Conservation (phyloP, 768 basidiomycete genomes). For the Cystobasidium ongulense region DNA sequence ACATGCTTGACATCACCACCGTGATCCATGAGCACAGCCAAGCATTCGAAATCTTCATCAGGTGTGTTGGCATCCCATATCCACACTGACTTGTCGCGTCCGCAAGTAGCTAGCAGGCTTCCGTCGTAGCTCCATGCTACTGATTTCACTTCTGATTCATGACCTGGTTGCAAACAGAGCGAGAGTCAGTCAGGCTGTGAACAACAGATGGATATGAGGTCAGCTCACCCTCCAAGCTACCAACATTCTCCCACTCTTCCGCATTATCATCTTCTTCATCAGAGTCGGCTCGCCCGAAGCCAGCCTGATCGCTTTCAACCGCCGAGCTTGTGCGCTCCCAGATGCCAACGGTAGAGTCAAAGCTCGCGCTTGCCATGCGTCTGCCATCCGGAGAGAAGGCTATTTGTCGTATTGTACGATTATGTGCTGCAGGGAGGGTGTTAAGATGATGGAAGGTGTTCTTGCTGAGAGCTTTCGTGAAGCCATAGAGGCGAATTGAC, state of each 20-base stretch:
- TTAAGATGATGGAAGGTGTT: conserved; percentile 44
- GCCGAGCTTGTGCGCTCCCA: conserved; percentile 61
- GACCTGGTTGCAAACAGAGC: conserved; percentile 58
- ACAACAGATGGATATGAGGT: conserved; percentile 67
- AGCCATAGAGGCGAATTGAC: conserved; percentile 74
- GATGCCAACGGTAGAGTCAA: conserved; percentile 82
- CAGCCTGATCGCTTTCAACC: conserved; percentile 42
- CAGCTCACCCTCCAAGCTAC: conserved; percentile 53
- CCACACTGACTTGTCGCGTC: conserved; percentile 96
- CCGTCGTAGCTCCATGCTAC: conserved; percentile 73
- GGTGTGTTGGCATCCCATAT: conserved; percentile 89
- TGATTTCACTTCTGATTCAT: conserved; percentile 90
- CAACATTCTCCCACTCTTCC: conserved; percentile 45
- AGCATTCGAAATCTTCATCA: conserved; percentile 86
- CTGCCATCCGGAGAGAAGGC: conserved; percentile 84
- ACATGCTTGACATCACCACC: conserved; percentile 91
- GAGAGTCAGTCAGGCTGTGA: neutral
- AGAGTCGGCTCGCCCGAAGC: conserved; percentile 13
- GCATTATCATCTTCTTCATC: conserved; percentile 54
- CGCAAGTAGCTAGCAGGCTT: conserved; percentile 80
- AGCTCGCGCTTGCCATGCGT: conserved; percentile 82
- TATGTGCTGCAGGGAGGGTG: conserved; percentile 73
- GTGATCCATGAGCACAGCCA: conserved; percentile 94
- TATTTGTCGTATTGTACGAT: conserved; percentile 73
- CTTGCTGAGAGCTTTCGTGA: conserved; percentile 44